Conservation (phyloP, 495 filamentous ascomycete species). For the Tuber borchii region DNA sequence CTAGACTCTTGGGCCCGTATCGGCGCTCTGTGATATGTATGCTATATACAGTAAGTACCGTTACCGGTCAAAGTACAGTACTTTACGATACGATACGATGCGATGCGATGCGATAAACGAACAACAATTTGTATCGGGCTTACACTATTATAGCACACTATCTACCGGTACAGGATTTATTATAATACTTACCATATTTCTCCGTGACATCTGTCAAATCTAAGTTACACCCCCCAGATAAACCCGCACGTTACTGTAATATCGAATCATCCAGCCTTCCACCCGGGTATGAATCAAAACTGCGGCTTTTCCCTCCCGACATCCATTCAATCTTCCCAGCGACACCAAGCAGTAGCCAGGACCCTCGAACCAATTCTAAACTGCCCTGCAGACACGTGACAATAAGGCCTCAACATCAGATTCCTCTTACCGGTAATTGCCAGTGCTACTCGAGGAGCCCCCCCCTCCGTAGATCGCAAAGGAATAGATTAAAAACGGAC, state of each 20-base stretch:
- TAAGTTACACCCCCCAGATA: not conserved
- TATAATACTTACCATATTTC: not conserved
- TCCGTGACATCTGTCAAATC: not conserved
- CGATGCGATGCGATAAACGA: not conserved
- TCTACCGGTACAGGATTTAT: too few relatives aligned
- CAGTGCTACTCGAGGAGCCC: not conserved
- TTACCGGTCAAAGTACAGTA: not conserved
- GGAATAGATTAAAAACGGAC: not conserved
- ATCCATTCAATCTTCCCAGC: not conserved
- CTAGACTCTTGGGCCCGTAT: not conserved
- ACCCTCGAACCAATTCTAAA: not conserved
- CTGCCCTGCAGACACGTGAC: not conserved
- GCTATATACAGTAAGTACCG: too few relatives aligned
- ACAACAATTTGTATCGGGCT: not conserved
- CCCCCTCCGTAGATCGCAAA: not conserved
- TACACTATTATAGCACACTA: not conserved
- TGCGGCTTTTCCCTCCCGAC: not conserved
- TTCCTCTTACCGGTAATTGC: not conserved
- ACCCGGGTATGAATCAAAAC: not conserved
- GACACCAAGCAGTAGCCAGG: not conserved
- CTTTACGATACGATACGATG: not conserved
- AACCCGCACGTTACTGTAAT: not conserved
- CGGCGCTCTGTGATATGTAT: not conserved
- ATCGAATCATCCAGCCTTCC: not conserved
- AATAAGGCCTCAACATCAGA: constrained; percentile 5